A percentile compares a stretch with the other conserved stretches of the same genome.
These are phyloP conservation scores for Nicotiana tomentosiformis DNA, from an alignment of 257 asterid species.

Conservation along the genomic window DNA sequence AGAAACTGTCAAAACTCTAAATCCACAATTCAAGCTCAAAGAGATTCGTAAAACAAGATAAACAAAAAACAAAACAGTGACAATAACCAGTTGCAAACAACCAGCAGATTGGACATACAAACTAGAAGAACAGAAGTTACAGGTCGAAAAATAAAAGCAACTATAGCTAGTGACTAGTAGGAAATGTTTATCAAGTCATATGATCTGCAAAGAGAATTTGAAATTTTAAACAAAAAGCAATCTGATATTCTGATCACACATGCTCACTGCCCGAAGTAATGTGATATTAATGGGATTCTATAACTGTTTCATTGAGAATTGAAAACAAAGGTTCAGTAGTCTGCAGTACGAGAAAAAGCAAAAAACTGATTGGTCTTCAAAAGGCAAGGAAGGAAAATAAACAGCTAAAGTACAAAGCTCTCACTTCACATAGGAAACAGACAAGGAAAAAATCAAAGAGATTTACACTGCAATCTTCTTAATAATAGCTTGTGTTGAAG, in stretches of 20 bases:
- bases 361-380: not conserved
- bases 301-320: not conserved
- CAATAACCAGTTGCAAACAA: not conserved
- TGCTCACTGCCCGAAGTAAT: not conserved
- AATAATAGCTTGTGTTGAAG: slow-evolving; percentile 56
- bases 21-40: not conserved
- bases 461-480: slow-evolving; percentile 47
- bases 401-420: not conserved
- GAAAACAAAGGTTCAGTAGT: not conserved
- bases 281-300: not conserved
- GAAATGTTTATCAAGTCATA: not conserved
- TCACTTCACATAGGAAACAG: not conserved
- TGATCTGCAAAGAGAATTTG: not conserved
- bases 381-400: not conserved
- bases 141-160: not conserved
- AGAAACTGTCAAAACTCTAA: not conserved
- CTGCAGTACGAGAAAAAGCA: not conserved
- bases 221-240: not conserved
- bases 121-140: not conserved
- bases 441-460: slow-evolving; percentile 11
- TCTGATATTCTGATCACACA: not conserved
- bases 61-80: not conserved
- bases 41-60: not conserved
- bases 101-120: not conserved
- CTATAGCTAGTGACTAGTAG: not conserved